Conservation (phyloP, 768 basidiomycete genomes). For the Termitomyces eurrhizus region DNA sequence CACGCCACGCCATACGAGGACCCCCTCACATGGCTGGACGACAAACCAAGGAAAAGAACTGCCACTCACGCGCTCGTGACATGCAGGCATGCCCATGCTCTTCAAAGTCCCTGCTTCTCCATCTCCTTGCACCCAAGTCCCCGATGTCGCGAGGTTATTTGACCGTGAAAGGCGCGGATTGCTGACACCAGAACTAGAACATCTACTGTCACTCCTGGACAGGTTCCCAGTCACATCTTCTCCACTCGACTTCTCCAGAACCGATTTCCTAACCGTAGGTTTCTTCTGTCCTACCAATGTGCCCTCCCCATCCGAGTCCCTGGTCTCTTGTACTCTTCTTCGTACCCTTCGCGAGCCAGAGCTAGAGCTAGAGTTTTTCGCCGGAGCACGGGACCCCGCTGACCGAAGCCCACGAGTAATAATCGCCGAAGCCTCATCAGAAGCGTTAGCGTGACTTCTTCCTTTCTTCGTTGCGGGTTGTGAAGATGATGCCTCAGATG, state of each 20-base stretch:
- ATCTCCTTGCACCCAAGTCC: slow-evolving; percentile 2
- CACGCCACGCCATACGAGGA: slow-evolving; percentile 2
- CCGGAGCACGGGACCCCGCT: not conserved
- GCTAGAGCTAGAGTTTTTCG: slow-evolving; percentile 11
- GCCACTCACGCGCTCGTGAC: slow-evolving; percentile 15
- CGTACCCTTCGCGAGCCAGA: not conserved
- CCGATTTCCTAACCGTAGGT: slow-evolving; percentile 1
- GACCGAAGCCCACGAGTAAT: not conserved
- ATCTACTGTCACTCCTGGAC: slow-evolving; percentile 3
- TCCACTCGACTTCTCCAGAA: not conserved
- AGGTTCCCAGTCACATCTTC: not conserved
- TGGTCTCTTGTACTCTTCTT: not conserved
- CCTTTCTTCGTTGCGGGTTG: slow-evolving; percentile 13
- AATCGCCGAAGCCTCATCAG: slow-evolving; percentile 1
- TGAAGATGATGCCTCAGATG: slow-evolving; percentile 16
- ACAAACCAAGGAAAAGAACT: slow-evolving; percentile 1
- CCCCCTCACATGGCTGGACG: slow-evolving; percentile 10
- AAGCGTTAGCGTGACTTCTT: not conserved
- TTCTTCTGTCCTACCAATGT: slow-evolving; percentile 5
- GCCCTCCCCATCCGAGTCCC: not conserved
- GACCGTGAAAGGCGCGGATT: slow-evolving; percentile 5
- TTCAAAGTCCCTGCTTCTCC: slow-evolving; percentile 4
- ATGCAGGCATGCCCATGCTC: not conserved
- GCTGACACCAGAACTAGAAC: slow-evolving; percentile 3
- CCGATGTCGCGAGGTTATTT: slow-evolving; percentile 4